Evolutionary conservation across 2,329 filamentous ascomycete species (phyloP).

Genomic region (Rutstroemia sp.): DNA sequence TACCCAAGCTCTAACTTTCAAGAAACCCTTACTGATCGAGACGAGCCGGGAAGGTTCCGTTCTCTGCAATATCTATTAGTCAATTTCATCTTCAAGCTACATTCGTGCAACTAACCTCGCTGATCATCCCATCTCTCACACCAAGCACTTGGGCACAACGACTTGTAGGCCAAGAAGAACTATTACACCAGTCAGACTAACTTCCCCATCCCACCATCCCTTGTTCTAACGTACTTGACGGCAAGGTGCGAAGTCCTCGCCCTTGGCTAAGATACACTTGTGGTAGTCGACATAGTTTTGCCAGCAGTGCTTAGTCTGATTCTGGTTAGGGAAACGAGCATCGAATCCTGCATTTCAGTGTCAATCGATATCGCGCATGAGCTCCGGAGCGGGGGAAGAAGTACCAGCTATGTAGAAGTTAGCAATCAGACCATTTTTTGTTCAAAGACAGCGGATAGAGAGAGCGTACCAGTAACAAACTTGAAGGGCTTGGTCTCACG

Average conservation of each 20-base stretch:
- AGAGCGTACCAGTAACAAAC: slow-evolving; percentile 89
- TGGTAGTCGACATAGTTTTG: slow-evolving; percentile 99
- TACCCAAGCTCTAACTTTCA: not conserved
- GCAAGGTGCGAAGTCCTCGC: slow-evolving; percentile 96
- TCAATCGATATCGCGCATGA: slow-evolving; percentile 13
- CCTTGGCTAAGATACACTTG: slow-evolving; percentile 98
- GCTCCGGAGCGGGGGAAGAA: slow-evolving; percentile 22
- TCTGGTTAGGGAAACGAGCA: slow-evolving; percentile 97
- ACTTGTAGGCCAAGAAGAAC: slow-evolving; percentile 97
- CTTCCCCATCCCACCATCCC: slow-evolving; percentile 37
- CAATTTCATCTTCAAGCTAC: not conserved
- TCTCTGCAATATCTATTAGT: slow-evolving; percentile 39
- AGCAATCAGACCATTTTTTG: slow-evolving; percentile 31
- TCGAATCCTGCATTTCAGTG: slow-evolving; percentile 68
- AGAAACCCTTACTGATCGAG: slow-evolving; percentile 41
- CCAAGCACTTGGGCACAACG: slow-evolving; percentile 94
- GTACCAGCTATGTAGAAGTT: slow-evolving; percentile 40
- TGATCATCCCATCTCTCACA: slow-evolving; percentile 94
- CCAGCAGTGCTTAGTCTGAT: slow-evolving; percentile 99
- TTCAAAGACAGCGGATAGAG: slow-evolving; percentile 17
- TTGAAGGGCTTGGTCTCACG: slow-evolving; percentile 99
- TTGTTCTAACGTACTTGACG: slow-evolving; percentile 63
- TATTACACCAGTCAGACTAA: slow-evolving; percentile 35
- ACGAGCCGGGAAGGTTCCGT: slow-evolving; percentile 60
- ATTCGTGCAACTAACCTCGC: slow-evolving; percentile 60